A percentile compares a stretch with the other conserved stretches of the same genome.
Evolutionary conservation across 2,329 filamentous ascomycete species (phyloP).

Genomic region (Calonectria fujianensis): DNA sequence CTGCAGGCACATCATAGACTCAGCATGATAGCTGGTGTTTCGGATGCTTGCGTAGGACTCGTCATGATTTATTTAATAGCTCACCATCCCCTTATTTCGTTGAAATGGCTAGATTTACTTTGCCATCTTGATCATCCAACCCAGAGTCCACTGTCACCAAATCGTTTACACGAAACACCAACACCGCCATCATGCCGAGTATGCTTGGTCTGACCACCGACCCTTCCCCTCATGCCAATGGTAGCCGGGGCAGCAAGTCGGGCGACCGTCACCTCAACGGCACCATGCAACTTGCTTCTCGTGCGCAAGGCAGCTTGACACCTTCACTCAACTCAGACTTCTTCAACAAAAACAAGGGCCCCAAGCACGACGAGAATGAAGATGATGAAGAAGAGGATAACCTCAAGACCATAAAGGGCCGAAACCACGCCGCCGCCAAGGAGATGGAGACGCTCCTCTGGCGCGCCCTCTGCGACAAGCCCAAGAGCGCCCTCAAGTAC

Average conservation of each 20-base stretch:
- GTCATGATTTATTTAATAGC: conserved; percentile 24
- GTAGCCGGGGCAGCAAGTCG: conserved; percentile 44
- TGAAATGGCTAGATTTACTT: not conserved
- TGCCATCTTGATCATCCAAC: conserved; percentile 4
- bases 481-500: conserved; percentile 54
- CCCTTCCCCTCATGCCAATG: conserved; percentile 50
- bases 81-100: not conserved
- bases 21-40: conserved; percentile 26
- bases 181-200: conserved; percentile 51
- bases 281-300: conserved; percentile 49
- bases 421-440: conserved; percentile 53
- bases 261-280: conserved; percentile 39
- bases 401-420: conserved; percentile 55
- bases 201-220: conserved; percentile 56
- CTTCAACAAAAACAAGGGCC: conserved; percentile 49
- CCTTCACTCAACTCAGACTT: conserved; percentile 53
- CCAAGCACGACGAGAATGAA: conserved; percentile 52
- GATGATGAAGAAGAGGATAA: conserved; percentile 50
- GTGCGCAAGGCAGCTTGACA: conserved; percentile 43
- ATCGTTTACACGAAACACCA: not conserved
- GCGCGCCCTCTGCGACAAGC: conserved; percentile 56
- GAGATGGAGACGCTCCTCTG: conserved; percentile 57
- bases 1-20: conserved; percentile 49
- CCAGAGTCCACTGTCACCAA: not conserved
- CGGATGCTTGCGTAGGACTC: conserved; percentile 40